Base-by-base conservation (phyloP, 169 alveolate genomes). In the Plasmodium malariae region DNA sequence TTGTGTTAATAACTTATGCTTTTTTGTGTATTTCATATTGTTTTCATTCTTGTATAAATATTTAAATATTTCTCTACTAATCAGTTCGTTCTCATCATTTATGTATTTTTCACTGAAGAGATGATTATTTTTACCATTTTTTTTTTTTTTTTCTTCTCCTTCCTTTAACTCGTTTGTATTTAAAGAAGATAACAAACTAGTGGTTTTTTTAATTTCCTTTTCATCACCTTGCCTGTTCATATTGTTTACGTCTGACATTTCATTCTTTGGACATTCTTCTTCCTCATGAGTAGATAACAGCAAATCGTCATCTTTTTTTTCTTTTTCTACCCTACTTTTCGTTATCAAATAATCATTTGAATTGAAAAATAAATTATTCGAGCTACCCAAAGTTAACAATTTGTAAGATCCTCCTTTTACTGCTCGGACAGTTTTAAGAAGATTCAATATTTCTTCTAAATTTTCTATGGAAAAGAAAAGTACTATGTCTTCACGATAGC, bases 401-500 rank as follows among this genome's bases (percentile, higher is more conserved):
- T 48, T 63, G 19, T 80, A 65, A 24, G 9, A 24, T 6, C 26
- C 37, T 57, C 49, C 69, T 54, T 62, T 80, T 24, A 63, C 26
- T 7, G 32, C 43, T 51, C 14, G 17, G 26, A 36, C 60, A 55
- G 62, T 65, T 17, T 80, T 63, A 80, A 80, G 65, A 48, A 55
- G 6, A 12, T 21, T 55, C 37, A 45, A 11, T 45, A 80, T 80
- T 34, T 43, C 70, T 69, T 80, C 83, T 57, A 80, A 32, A 54
- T n/a, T 43, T 63, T 54, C 80, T 21, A 65, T 80, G 54, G 89
- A 65, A 40, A 80, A 65, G 49, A 65, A 80, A 32, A 80, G 9
- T 63, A 30, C 26, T 12, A 80, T 54, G 3, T 80, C 89, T 55
- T 80, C 70, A 45, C 32, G 80, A 34, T 80, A 80, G 21, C 11